A percentile compares a stretch with the other conserved stretches of the same genome.
Evolutionary conservation across 495 filamentous ascomycete genomes (phyloP).

Genomic region (Tetracladium marchalianum): DNA sequence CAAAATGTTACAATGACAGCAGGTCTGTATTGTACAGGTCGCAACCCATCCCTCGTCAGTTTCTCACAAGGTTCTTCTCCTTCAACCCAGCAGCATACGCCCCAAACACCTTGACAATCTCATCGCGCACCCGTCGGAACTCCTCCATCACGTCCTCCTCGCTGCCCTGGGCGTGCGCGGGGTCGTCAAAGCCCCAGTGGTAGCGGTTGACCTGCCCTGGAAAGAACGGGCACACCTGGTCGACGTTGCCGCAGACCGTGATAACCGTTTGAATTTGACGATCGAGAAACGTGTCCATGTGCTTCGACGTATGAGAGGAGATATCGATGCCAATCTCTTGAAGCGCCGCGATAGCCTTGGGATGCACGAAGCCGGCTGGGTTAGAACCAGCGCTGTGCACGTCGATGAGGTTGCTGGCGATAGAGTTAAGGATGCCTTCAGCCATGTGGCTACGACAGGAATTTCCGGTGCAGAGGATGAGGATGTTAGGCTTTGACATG

Average conservation of each 20-base stretch:
- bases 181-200: constrained; percentile 8
- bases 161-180: constrained; percentile 4
- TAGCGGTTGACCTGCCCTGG: constrained; percentile 1
- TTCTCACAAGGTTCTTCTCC: too few species aligned
- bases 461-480: constrained; percentile 7
- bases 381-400: constrained; percentile 6
- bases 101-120: constrained; percentile 1
- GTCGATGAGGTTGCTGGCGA: constrained; percentile 4
- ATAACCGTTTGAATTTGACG: constrained; percentile 3
- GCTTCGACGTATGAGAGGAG: constrained; percentile 4
- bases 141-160: constrained; percentile 4
- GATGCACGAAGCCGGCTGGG: constrained; percentile 1
- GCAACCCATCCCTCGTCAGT: too few species aligned
- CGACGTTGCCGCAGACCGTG: constrained; percentile 4
- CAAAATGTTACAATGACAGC: too few species aligned
- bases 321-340: constrained; percentile 6
- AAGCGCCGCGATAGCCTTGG: constrained; percentile 1
- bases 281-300: constrained; percentile 3
- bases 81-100: constrained; percentile 2
- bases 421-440: neutral
- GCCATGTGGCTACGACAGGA: constrained; percentile 6
- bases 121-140: constrained; percentile 3
- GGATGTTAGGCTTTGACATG: constrained; percentile 3
- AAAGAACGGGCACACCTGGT: constrained; percentile 2
- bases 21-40: too few species aligned